Conservation (phyloP, 306 rosid species). For the Mimosa bimucronata region DNA sequence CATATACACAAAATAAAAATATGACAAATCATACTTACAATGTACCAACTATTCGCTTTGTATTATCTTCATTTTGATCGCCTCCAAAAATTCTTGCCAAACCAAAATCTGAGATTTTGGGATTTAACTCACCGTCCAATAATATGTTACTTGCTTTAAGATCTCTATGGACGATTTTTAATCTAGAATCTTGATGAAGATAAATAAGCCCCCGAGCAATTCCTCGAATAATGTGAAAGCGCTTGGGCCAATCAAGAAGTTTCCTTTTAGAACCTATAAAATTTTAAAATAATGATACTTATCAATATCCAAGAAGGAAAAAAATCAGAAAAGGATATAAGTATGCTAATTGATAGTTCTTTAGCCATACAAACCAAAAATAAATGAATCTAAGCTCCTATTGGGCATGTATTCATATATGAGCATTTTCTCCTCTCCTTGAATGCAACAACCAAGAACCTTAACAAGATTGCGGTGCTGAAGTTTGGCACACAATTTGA, state of each 20-base stretch:
- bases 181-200: constrained; percentile 1
- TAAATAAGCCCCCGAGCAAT: background rate
- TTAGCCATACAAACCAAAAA: background rate
- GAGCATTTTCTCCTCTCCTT: background rate
- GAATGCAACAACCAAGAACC: background rate
- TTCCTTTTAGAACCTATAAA: background rate
- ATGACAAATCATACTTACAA: background rate
- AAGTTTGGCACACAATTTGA: background rate
- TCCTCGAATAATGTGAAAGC: background rate
- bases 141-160: background rate
- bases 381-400: background rate
- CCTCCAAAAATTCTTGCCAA: background rate
- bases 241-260: background rate
- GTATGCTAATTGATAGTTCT: background rate
- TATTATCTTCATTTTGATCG: background rate
- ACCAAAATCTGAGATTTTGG: background rate
- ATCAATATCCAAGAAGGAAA: background rate
- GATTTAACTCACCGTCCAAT: background rate
- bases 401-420: background rate
- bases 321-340: background rate
- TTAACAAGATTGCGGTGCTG: background rate
- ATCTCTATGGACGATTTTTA: background rate
- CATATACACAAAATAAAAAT: too few species aligned
- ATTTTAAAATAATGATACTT: background rate
- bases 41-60: constrained; percentile 1